Evolutionary conservation across 495 filamentous ascomycete species (phyloP), one percentile per base, ranked within the genome.

Genomic region (Neurospora sp.): DNA sequence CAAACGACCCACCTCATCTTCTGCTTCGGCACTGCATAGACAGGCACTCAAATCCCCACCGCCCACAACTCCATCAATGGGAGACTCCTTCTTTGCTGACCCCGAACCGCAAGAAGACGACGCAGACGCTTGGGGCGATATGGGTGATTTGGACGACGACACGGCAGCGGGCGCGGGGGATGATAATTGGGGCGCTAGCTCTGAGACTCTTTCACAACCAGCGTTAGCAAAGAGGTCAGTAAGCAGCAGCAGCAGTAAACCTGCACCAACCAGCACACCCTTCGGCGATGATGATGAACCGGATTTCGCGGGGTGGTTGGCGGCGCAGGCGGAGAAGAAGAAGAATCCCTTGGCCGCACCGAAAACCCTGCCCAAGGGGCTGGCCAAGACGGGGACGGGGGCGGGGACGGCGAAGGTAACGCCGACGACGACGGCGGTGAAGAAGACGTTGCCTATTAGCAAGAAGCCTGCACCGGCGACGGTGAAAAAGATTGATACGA

Each of bases 241-340:
- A 76, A 61, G 70, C 74, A 35, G 74, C 69, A 61, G 37, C 74
- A 61, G 37, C 74, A 9, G 65, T 80, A 5, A 40, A 77, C 81
- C 48, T 10, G 74, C 83, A 0, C 3, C 44, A 48, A 44, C 16
- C 42, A 78, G 84, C 3, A 85, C 83, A 14, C 86, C 89, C 0
- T 96, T 90, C 74, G 92, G 94, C 73, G 93, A 96, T 76, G 89
- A 90, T 40, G 90, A 90, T 3, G 94, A 98, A 77, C 94, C 94
- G 2, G 94, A 98, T 79, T 98, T 98, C 81, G 94, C 94, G 22
- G 93, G 93, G 6, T 97, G 94, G 94, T 80, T 97, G 59, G 93
- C 92, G 10, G 93, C 93, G 17, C 94, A 97, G 81, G 87, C 89
- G 22, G 83, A 91, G 75, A 87, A 91, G 73, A 97, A 95, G 81